Conservation (phyloP, 2,329 filamentous ascomycete genomes). For the Xylariaceae sp. region DNA sequence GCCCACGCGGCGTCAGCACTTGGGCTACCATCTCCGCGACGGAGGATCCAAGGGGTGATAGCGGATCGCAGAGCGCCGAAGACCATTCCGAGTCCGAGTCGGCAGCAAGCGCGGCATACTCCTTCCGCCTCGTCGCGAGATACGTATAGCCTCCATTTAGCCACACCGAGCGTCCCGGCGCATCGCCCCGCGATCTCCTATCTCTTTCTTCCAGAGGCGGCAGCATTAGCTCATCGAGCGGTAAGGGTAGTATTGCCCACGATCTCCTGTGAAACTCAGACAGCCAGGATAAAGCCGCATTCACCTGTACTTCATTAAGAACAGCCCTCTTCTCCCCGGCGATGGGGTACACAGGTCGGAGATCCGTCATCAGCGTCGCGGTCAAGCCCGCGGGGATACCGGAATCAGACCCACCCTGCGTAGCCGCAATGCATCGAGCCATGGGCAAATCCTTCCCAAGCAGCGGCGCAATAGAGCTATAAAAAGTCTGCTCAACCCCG, state of each 20-base stretch:
- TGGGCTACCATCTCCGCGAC: conserved; percentile 51
- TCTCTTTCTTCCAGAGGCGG: conserved; percentile 53
- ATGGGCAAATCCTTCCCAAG: conserved; percentile 35
- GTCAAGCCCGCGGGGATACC: conserved; percentile 38
- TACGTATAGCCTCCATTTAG: conserved; percentile 67
- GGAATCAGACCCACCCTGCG: conserved; percentile 22
- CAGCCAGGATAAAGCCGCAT: conserved; percentile 58
- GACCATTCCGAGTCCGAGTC: conserved; percentile 55
- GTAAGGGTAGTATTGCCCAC: conserved; percentile 37
- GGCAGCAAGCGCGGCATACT: conserved; percentile 47
- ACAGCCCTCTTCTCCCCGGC: conserved; percentile 50
- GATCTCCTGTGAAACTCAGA: conserved; percentile 57
- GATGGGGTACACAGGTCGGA: conserved; percentile 51
- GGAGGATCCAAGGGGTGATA: conserved; percentile 30
- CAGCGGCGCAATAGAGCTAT: conserved; percentile 50
- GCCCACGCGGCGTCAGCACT: conserved; percentile 44
- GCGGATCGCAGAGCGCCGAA: conserved; percentile 41
- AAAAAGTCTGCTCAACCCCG: conserved; percentile 64
- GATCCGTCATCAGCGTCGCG: conserved; percentile 56
- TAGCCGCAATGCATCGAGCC: conserved; percentile 24
- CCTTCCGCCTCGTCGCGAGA: conserved; percentile 56
- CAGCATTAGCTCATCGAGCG: conserved; percentile 39
- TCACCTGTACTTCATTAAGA: conserved; percentile 45
- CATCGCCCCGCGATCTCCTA: conserved; percentile 15
- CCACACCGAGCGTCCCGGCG: conserved; percentile 44